Evolutionary conservation across 2,329 filamentous ascomycete genomes (phyloP), one percentile per base, ranked within the genome.

Genomic region (Aspergillus sp.): DNA sequence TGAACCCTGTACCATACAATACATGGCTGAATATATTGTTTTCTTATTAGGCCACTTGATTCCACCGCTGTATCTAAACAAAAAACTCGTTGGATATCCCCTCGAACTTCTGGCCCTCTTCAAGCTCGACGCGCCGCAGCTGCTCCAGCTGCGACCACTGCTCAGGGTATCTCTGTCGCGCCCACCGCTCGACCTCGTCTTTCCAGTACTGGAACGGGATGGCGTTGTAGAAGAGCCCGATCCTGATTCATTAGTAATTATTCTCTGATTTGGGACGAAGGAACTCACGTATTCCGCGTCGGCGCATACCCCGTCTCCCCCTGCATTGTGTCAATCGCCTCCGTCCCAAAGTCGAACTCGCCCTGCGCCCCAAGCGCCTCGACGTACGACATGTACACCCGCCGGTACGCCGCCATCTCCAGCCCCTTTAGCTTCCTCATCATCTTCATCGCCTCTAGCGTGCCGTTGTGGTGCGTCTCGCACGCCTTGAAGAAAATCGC

Each of bases 401-500:
- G 58, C 14, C 73, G 71, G 24, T 86, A 82, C 15, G 94, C 69
- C 25, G 85, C 80, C 32, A 96, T 71, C 17, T 91, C 85, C 70
- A 93, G 80, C 35, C 70, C 58, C 33, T 75, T 74, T 25, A 82
- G 75, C 40, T 70, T 70, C 13, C 48, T 40, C 41, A 65, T 62
- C 66, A 57, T 79, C 67, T 44, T 80, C 66, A 51, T 67, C 2
- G 64, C 63, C 35, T 67, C 63, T 19, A 60, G 48, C 1, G 47
- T 45, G 4, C 64, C 64, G 22, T 60, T 58, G 30, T 56, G 52
- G 35, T 64, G 68, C 39, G 65, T 66, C 54, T 93, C 80, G 54
- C 86, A 89, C 1, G 80, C 75, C 45, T 80, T 78, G 46, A 98
- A 85, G 2, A 86, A 80, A 20, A 91, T 80, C 28, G 80, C 76